phyloP scores from a whole-genome alignment of 2,329 filamentous ascomycete genomes.

The Ambrosiella beaveri region DNA sequence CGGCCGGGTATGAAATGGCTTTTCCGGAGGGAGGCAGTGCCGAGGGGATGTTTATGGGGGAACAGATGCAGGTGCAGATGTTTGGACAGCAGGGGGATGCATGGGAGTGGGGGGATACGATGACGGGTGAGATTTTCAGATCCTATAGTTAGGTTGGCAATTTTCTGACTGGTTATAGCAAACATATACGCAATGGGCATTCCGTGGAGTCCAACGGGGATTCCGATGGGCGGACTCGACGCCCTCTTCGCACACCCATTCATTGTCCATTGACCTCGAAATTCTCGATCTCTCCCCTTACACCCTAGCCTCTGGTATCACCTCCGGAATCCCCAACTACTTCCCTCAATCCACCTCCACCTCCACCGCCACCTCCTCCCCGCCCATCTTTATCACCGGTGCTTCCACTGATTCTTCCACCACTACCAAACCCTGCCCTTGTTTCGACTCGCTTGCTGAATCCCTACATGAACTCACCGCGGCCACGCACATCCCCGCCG shows the following conservation, averaged over 20 bases:
- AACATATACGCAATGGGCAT: constrained; percentile 23
- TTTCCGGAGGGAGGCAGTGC: constrained; percentile 1
- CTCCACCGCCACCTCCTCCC: neutral
- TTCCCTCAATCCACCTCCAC: neutral
- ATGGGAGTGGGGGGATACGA: constrained; percentile 16
- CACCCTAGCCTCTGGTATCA: neutral
- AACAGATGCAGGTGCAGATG: constrained; percentile 6
- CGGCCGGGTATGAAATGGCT: neutral
- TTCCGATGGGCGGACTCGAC: neutral
- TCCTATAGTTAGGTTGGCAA: neutral
- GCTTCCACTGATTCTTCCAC: neutral
- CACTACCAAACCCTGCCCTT: neutral
- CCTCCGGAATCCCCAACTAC: neutral
- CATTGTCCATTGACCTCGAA: constrained; percentile 18
- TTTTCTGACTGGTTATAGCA: constrained; percentile 1
- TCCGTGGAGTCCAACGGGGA: constrained; percentile 23
- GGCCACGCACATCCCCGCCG: constrained; percentile 22
- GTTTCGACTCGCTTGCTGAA: constrained; percentile 19
- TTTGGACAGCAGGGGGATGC: constrained; percentile 1
- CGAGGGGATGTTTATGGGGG: neutral
- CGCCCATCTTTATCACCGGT: neutral
- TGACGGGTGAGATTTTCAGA: constrained; percentile 14
- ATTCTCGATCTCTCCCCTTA: constrained; percentile 5
- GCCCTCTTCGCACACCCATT: constrained; percentile 19
- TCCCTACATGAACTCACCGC: constrained; percentile 31